These are phyloP conservation scores for Russula griseocarnosa DNA, from an alignment of 768 basidiomycete species.

Conservation along the genomic window DNA sequence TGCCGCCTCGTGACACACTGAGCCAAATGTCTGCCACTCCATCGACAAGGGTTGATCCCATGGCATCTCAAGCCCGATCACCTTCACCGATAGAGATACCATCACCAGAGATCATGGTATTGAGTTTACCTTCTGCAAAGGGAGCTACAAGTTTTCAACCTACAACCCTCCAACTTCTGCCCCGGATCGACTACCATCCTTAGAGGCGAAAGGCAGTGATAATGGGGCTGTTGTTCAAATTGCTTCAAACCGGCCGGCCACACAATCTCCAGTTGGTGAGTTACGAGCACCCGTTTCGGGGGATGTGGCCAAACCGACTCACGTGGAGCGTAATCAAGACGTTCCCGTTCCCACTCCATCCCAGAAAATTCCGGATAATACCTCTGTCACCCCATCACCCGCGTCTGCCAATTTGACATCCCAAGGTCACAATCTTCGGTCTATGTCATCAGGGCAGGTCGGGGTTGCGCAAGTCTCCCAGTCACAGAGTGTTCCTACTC, in stretches of 20 bases:
- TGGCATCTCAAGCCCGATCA: too few relatives aligned
- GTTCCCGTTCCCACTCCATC: background rate
- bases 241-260: background rate
- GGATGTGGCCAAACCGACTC: background rate
- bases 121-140: background rate
- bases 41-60: background rate
- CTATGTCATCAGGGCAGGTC: background rate
- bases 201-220: background rate
- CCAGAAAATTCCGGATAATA: background rate
- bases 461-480: slow-evolving; percentile 1
- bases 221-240: background rate
- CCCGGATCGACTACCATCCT: background rate
- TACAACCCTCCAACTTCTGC: background rate
- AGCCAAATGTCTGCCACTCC: background rate
- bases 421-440: background rate
- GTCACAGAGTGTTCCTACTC: background rate
- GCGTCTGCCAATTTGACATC: background rate
- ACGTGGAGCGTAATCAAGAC: background rate
- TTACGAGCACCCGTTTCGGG: background rate
- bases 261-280: background rate
- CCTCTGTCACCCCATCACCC: background rate
- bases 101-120: background rate
- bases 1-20: background rate
- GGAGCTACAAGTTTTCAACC: background rate
- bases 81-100: background rate